phyloP scores from a whole-genome alignment of 164 flowering plant genomes.

The Paratinospora sagittata region DNA sequence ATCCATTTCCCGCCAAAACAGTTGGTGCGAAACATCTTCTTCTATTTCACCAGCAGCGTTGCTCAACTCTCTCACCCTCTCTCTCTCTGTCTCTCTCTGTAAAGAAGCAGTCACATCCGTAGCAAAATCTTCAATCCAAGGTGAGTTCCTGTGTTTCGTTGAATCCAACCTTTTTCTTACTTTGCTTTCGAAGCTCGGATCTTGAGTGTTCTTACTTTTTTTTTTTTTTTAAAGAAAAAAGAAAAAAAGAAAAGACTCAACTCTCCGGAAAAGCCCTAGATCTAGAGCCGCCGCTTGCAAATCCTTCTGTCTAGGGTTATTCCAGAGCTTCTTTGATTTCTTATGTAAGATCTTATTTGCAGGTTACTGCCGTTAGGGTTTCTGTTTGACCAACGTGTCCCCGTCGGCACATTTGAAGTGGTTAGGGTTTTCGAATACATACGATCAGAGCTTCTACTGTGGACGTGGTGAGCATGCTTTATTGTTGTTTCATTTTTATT shows the following conservation, averaged over 20 bases:
- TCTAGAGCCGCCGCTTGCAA: background rate
- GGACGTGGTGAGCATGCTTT: background rate
- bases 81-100: background rate
- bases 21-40: background rate
- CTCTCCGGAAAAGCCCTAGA: background rate
- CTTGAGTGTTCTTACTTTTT: background rate
- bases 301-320: background rate
- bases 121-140: background rate
- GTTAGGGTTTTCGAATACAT: background rate
- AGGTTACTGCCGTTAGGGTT: background rate
- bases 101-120: background rate
- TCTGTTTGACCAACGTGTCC: background rate
- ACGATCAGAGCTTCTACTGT: background rate
- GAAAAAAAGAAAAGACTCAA: too few species aligned
- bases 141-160: constrained; percentile 6
- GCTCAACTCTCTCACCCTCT: background rate
- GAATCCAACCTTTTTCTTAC: background rate
- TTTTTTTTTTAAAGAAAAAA: background rate
- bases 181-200: constrained; percentile 2
- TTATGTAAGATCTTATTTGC: background rate
- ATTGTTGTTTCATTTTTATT: too few species aligned
- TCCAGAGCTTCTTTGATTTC: background rate
- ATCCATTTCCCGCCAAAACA: constrained; percentile 4
- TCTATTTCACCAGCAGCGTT: background rate
- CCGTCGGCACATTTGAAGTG: background rate